phyloP scores from a whole-genome alignment of 345 rosid species.

The Euclidium syriacum region DNA sequence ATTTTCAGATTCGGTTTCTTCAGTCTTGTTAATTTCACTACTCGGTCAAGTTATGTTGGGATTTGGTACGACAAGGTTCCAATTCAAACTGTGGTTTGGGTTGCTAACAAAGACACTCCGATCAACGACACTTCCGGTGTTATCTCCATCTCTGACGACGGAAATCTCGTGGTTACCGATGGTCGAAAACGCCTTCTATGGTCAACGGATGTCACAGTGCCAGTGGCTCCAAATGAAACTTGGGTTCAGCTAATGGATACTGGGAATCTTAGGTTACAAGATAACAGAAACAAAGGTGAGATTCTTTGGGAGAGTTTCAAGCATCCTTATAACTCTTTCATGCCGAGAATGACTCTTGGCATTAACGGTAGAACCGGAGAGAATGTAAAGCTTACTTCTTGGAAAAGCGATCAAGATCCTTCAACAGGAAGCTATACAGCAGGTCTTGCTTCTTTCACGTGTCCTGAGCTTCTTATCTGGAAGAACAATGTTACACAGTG shows the following conservation, averaged over 20 bases:
- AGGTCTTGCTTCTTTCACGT: constrained; percentile 3
- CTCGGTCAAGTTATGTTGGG: no score
- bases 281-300: background rate
- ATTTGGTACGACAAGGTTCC: no score
- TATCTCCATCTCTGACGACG: no score
- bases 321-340: constrained; percentile 21
- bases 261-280: constrained; percentile 40
- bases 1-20: no score
- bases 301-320: constrained; percentile 47
- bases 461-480: constrained; percentile 34
- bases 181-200: no score
- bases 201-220: no score
- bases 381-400: constrained; percentile 27
- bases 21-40: no score
- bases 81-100: no score
- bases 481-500: constrained; percentile 31
- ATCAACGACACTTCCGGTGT: no score
- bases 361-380: constrained; percentile 13
- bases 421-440: constrained; percentile 29
- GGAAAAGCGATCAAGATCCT: constrained; percentile 44
- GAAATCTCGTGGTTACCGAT: no score
- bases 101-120: no score
- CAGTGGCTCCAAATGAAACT: no score
- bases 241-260: constrained; percentile 34
- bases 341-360: constrained; percentile 28